Conservation (phyloP, 129 eudicot species). For the Artemisia annua region DNA sequence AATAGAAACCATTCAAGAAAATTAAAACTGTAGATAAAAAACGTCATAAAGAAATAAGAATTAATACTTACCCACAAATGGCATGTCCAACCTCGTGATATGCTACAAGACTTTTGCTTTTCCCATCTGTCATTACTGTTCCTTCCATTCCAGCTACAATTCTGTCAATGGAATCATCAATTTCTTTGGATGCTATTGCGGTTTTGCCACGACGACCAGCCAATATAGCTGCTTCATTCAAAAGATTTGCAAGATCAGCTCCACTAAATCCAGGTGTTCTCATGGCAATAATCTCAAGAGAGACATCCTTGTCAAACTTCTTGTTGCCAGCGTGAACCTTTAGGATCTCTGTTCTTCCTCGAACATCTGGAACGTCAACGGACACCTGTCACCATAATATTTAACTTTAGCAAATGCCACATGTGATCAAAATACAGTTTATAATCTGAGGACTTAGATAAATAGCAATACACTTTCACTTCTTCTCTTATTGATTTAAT, state of each 20-base stretch:
- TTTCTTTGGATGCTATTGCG: conserved; percentile 77
- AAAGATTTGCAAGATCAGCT: conserved; percentile 93
- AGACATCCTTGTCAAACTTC: conserved; percentile 82
- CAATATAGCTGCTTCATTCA: conserved; percentile 93
- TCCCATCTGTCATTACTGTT: conserved; percentile 94
- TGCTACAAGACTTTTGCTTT: conserved; percentile 94
- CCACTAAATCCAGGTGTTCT: conserved; percentile 99
- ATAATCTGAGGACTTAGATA: neutral
- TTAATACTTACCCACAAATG: conserved; percentile 78
- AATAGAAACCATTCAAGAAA: neutral
- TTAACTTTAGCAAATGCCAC: conserved; percentile 20
- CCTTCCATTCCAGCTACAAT: conserved; percentile 98
- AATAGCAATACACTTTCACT: neutral
- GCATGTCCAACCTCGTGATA: conserved; percentile 99
- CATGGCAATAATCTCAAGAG: conserved; percentile 91
- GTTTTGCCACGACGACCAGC: conserved; percentile 89
- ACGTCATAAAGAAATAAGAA: neutral
- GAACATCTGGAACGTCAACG: conserved; percentile 90
- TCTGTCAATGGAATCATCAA: conserved; percentile 93
- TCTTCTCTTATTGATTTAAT: neutral
- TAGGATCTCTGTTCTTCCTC: conserved; percentile 90
- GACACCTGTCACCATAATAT: conserved; percentile 50
- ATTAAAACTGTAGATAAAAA: conserved; percentile 11
- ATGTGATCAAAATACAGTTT: neutral
- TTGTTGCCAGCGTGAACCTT: conserved; percentile 92